These are phyloP conservation scores for Dentipellis sp. DNA, from an alignment of 768 basidiomycete species.

Conservation along the genomic window DNA sequence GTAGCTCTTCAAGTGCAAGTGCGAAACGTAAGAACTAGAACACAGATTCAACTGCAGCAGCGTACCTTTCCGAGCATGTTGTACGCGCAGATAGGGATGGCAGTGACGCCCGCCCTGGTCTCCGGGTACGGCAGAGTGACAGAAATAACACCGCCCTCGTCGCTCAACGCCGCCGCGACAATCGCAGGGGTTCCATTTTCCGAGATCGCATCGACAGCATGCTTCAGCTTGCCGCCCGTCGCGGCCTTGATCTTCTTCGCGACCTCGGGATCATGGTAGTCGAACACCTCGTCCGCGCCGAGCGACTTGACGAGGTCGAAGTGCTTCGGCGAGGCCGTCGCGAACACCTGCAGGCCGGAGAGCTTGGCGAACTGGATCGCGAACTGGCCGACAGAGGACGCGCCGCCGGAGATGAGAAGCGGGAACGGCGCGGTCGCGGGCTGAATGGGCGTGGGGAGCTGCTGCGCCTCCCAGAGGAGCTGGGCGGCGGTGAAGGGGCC, in stretches of 20 bases:
- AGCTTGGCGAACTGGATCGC: conserved; percentile 24
- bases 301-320: conserved; percentile 21
- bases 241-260: conserved; percentile 17
- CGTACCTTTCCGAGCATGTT: not conserved
- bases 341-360: conserved; percentile 23
- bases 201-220: conserved; percentile 14
- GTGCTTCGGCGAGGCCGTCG: conserved; percentile 25
- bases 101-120: not conserved
- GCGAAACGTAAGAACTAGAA: not conserved
- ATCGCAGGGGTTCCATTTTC: not conserved
- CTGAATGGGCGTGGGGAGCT: conserved; percentile 6
- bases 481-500: conserved; percentile 10
- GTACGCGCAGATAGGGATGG: not conserved
- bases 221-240: conserved; percentile 12
- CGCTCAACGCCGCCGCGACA: conserved; percentile 5
- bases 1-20: not conserved
- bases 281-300: conserved; percentile 25
- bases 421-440: not conserved
- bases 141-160: conserved; percentile 6
- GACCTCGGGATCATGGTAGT: conserved; percentile 19
- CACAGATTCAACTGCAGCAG: not conserved
- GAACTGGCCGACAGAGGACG: conserved; percentile 27
- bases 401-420: conserved; percentile 11
- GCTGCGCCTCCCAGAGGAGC: conserved; percentile 6
- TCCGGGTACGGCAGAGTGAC: not conserved